Evolutionary conservation across 2,329 filamentous ascomycete species (phyloP).

Genomic region (Ploettnerulaceae sp.): DNA sequence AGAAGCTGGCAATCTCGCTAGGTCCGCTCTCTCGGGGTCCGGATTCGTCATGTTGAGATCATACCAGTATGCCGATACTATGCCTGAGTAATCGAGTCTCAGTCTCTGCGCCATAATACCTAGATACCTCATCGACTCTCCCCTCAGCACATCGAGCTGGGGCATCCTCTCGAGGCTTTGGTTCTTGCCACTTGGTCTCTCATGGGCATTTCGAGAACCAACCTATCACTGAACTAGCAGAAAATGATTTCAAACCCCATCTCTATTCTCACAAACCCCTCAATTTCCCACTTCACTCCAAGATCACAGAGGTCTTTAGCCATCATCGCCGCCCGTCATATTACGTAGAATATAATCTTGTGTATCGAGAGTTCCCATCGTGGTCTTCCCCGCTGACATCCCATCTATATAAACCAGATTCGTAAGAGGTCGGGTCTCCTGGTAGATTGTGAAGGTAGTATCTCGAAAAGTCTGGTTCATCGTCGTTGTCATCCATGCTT

Average conservation of each 20-base stretch:
- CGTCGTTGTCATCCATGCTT: conserved; percentile 2
- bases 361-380: conserved; percentile 3
- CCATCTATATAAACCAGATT: conserved; percentile 1
- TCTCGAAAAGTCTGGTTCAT: neutral
- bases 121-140: conserved; percentile 38
- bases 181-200: conserved; percentile 1
- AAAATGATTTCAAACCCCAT: conserved; percentile 66
- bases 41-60: conserved; percentile 29
- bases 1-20: conserved; percentile 21
- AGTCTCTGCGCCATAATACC: conserved; percentile 39
- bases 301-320: conserved; percentile 42
- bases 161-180: conserved; percentile 11
- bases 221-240: conserved; percentile 49
- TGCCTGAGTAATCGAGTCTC: conserved; percentile 27
- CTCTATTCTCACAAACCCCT: conserved; percentile 63
- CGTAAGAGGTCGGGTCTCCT: neutral
- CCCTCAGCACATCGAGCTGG: conserved; percentile 36
- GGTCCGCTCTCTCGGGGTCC: conserved; percentile 10
- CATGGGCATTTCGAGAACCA: conserved; percentile 26
- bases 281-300: conserved; percentile 49
- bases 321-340: neutral
- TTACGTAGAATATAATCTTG: neutral
- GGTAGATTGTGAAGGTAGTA: conserved; percentile 7
- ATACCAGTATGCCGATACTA: conserved; percentile 30
- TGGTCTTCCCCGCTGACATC: conserved; percentile 3